Evolutionary conservation across 179 eudicot genomes (phyloP).

Genomic region (Gypsophila paniculata): DNA sequence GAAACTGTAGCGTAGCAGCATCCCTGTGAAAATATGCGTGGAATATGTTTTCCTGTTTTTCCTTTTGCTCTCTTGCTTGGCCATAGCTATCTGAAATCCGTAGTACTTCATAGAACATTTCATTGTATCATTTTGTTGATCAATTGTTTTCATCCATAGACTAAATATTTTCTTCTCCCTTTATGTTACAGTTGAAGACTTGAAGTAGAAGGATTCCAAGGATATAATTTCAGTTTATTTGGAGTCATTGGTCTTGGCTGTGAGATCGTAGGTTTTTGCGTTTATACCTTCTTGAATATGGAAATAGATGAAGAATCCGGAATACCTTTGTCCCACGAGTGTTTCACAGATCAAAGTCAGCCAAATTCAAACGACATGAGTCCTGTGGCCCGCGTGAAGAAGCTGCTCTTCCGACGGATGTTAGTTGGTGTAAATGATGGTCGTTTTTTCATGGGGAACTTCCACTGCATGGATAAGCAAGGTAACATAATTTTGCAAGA

Average conservation of each 20-base stretch:
- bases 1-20: not conserved
- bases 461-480: constrained; percentile 86
- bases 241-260: not conserved
- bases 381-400: constrained; percentile 44
- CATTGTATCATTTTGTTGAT: not conserved
- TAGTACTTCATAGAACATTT: not conserved
- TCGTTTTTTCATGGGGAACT: constrained; percentile 72
- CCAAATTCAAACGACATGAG: constrained; percentile 20
- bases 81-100: not conserved
- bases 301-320: constrained; percentile 25
- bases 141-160: not conserved
- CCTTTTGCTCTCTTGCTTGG: not conserved
- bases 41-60: not conserved
- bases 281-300: constrained; percentile 26
- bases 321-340: constrained; percentile 22
- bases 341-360: constrained; percentile 19
- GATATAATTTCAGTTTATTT: not conserved
- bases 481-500: constrained; percentile 92
- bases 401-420: constrained; percentile 58
- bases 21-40: not conserved
- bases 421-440: constrained; percentile 81
- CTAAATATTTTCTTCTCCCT: not conserved
- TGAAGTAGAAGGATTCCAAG: not conserved
- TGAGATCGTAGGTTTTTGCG: not conserved
- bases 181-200: not conserved